These are phyloP conservation scores for Trichosporon faecale DNA, from an alignment of 1,284 basidiomycete species.

Conservation along the genomic window DNA sequence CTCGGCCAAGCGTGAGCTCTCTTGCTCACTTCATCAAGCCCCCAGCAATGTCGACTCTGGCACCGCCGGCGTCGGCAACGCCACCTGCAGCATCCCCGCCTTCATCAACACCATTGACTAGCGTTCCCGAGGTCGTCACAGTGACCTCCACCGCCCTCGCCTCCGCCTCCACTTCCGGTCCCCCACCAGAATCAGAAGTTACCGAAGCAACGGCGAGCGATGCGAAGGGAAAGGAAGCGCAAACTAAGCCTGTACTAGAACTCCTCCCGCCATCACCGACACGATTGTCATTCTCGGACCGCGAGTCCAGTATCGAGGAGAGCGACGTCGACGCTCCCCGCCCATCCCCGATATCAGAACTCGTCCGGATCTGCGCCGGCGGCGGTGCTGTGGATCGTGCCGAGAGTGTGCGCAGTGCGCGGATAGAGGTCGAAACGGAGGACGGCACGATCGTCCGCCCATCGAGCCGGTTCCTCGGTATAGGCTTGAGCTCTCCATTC, in stretches of 20 bases:
- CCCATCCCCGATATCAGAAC: conserved; percentile 9
- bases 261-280: conserved; percentile 1
- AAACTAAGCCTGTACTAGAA: not conserved
- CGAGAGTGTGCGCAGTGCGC: conserved; percentile 2
- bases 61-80: not conserved
- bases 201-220: not conserved
- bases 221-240: not conserved
- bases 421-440: not conserved
- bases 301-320: not conserved
- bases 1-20: not conserved
- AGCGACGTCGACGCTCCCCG: not conserved
- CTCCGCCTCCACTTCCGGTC: not conserved
- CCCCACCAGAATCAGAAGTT: not conserved
- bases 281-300: not conserved
- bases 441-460: not conserved
- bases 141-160: not conserved
- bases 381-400: not conserved
- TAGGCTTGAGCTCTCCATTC: not conserved
- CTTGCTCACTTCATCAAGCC: not conserved
- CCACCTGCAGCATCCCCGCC: not conserved
- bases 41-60: not conserved
- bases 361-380: conserved; percentile 22
- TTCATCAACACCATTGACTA: too few relatives aligned
- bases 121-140: not conserved
- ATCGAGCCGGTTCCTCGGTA: not conserved